phyloP scores from a whole-genome alignment of 2,329 filamentous ascomycete species.

The Huntiella abstrusa region DNA sequence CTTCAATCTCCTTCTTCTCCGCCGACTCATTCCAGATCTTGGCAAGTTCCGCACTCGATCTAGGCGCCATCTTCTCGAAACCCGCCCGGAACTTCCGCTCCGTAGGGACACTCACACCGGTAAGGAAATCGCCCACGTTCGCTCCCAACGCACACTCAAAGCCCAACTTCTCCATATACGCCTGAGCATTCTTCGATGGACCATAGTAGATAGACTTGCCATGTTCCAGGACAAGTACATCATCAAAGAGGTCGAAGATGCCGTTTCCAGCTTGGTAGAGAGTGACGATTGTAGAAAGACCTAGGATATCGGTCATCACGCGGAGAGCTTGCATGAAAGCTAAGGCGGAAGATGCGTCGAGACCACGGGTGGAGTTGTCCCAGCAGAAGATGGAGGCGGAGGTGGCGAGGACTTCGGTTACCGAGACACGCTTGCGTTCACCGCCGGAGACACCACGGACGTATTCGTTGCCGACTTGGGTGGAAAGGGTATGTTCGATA shows the following conservation, averaged over 20 bases:
- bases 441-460: constrained; percentile 45
- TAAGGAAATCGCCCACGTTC: constrained; percentile 60
- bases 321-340: constrained; percentile 8
- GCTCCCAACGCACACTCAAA: constrained; percentile 53
- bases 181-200: constrained; percentile 38
- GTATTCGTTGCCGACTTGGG: constrained; percentile 49
- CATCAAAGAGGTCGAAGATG: constrained; percentile 8
- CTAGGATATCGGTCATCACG: constrained; percentile 5
- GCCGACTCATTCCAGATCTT: constrained; percentile 31
- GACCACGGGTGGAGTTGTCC: constrained; percentile 11
- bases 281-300: constrained; percentile 8
- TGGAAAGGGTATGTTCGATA: constrained; percentile 50
- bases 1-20: constrained; percentile 30
- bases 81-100: constrained; percentile 41
- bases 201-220: constrained; percentile 41
- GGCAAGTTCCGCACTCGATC: constrained; percentile 26
- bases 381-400: constrained; percentile 6
- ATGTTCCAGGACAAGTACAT: constrained; percentile 8
- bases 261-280: constrained; percentile 9
- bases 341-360: constrained; percentile 9
- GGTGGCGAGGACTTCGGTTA: constrained; percentile 45
- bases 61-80: constrained; percentile 24
- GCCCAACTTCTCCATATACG: constrained; percentile 52
- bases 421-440: constrained; percentile 55
- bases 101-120: constrained; percentile 34